Evolutionary conservation across 164 flowering plant species (phyloP).

Genomic region (Vitis rupestris): DNA sequence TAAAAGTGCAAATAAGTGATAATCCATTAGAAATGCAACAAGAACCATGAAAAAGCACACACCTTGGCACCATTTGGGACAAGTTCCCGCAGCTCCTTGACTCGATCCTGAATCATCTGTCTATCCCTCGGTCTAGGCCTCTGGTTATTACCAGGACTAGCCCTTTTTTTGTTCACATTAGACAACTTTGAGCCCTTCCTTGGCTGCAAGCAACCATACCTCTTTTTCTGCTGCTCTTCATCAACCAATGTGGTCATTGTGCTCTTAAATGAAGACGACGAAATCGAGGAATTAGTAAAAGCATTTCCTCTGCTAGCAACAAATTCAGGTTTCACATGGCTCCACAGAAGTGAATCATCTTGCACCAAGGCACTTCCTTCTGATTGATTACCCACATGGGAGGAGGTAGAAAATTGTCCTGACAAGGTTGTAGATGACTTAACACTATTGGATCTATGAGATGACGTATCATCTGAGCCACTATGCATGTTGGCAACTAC

Average conservation of each 20-base stretch:
- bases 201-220: slow-evolving; percentile 9
- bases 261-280: slow-evolving; percentile 36
- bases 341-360: slow-evolving; percentile 23
- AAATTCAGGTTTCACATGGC: slow-evolving; percentile 20
- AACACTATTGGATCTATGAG: slow-evolving; percentile 17
- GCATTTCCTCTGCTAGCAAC: slow-evolving; percentile 9
- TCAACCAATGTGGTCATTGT: slow-evolving; percentile 28
- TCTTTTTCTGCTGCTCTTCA: slow-evolving; percentile 32
- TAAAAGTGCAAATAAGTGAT: background rate
- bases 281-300: slow-evolving; percentile 20
- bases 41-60: slow-evolving; percentile 5
- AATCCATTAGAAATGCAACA: background rate
- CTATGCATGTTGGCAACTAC: slow-evolving; percentile 29
- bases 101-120: slow-evolving; percentile 87
- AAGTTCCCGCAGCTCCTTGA: slow-evolving; percentile 78
- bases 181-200: slow-evolving; percentile 36
- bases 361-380: slow-evolving; percentile 12
- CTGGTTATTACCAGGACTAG: slow-evolving; percentile 34
- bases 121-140: slow-evolving; percentile 86
- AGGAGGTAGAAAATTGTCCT: slow-evolving; percentile 19
- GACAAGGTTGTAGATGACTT: slow-evolving; percentile 23
- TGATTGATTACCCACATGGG: slow-evolving; percentile 18
- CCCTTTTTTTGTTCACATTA: slow-evolving; percentile 37
- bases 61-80: slow-evolving; percentile 86
- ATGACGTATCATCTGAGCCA: slow-evolving; percentile 26